These are phyloP conservation scores for Trichosanthes cucumerina DNA, from an alignment of 306 rosid species.

Conservation along the genomic window DNA sequence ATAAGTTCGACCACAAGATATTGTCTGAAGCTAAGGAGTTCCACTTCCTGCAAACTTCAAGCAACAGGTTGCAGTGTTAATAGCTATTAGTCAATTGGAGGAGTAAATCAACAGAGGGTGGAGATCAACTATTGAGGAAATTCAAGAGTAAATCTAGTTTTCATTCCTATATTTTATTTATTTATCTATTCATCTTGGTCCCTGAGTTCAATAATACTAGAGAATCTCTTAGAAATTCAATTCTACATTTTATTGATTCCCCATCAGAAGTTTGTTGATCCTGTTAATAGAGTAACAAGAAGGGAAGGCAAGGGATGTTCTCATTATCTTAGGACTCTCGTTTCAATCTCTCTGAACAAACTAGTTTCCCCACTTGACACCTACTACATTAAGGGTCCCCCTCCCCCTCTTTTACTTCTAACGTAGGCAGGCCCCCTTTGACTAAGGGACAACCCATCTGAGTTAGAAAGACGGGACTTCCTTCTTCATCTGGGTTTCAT, in stretches of 20 bases:
- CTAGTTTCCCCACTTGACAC: too few species aligned
- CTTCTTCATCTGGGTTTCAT: not conserved
- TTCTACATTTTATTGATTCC: not conserved
- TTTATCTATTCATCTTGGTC: not conserved
- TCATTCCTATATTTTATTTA: not conserved
- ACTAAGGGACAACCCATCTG: not conserved
- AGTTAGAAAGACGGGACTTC: not conserved
- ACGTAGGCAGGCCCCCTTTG: not conserved
- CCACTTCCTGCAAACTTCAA: conserved; percentile 62
- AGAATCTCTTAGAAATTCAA: not conserved
- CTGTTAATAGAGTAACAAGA: not conserved
- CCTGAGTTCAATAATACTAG: not conserved
- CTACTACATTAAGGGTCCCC: not conserved
- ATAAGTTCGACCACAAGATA: conserved; percentile 51
- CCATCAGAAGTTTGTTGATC: not conserved
- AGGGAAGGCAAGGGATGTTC: not conserved
- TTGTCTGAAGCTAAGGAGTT: conserved; percentile 44
- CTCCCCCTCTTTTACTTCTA: not conserved
- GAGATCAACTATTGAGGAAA: not conserved
- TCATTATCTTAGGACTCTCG: not conserved
- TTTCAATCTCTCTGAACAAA: not conserved
- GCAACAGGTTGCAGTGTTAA: conserved; percentile 4
- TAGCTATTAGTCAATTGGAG: not conserved
- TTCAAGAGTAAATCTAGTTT: not conserved
- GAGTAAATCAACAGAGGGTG: not conserved